Evolutionary conservation across 192 early-diverging fungal species (phyloP), one percentile per base, ranked within the genome.

Genomic region (Coemansia sp.): DNA sequence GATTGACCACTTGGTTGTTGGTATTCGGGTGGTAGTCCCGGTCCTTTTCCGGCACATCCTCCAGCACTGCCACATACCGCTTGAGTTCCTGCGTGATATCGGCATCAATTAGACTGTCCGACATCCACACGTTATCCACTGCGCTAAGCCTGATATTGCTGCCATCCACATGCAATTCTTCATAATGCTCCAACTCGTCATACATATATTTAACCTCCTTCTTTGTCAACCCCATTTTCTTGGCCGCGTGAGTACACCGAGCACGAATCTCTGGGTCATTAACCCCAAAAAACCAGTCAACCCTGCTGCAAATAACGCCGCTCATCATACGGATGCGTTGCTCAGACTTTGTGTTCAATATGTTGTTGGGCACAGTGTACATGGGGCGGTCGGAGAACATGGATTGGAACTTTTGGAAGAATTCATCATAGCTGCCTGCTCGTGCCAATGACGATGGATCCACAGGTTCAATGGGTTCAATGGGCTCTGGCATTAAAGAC

Each of bases 1-100:
- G 74, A 40, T 83, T 76, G 8, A 83, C 71, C 14, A 85, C 82
- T 59, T 80, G 76, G 34, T 83, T 59, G 60, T 81, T 63, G 52
- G 66, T 73, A 9, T 75, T 66, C 3, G 75, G 74, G 55, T 82
- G 80, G 67, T 77, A 86, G 63, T 83, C 78, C 55, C 61, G 66
- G 15, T 50, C 34, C 20, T 58, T 61, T 1, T 64, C 67, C 0
- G 72, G 71, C 11, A 70, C 67, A n/a, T 71, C 56, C 38, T 78
- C 74, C 14, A 85, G 69, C 15, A 71, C 65, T 2, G 71, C 63
- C 1, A 56, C 63, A 44, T 75, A 50, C 21, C 52, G 54, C 49
- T 66, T 74, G 26, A 79, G 53, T 2, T 71, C 63, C 56, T 44
- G 37, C 3, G 60, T 37, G 8, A 59, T 67, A 6, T 48, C 62